A percentile compares a stretch with the other conserved stretches of the same genome.
Conservation (phyloP, 495 filamentous ascomycete genomes). For the Aspergillus nidulans region DNA sequence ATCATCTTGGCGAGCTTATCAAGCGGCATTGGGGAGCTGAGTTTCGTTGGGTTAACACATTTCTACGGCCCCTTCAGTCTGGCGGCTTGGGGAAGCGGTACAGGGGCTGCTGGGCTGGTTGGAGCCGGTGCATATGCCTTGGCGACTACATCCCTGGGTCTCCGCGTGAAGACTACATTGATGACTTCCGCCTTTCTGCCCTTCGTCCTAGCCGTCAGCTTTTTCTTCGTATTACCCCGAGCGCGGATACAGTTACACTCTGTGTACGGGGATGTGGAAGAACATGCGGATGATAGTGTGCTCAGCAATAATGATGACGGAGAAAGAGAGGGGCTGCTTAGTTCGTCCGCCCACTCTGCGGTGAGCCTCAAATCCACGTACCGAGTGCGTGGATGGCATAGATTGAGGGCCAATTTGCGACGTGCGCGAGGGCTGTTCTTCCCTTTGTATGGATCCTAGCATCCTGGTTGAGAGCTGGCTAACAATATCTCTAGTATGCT, state of each 20-base stretch:
- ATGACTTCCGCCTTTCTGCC: conserved; percentile 75
- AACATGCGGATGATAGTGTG: conserved; percentile 30
- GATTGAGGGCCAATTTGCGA: conserved; percentile 45
- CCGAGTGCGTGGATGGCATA: conserved; percentile 21
- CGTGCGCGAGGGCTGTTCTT: conserved; percentile 56
- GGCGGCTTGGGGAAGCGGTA: conserved; percentile 90
- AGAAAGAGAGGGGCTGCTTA: conserved; percentile 39
- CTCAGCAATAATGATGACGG: conserved; percentile 31
- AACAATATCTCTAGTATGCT: conserved; percentile 63
- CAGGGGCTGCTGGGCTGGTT: conserved; percentile 81
- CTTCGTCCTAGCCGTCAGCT: conserved; percentile 74
- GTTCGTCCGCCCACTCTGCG: conserved; percentile 22
- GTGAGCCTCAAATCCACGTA: conserved; percentile 21
- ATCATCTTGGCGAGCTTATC: conserved; percentile 81
- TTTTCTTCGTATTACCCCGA: conserved; percentile 73
- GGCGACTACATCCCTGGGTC: conserved; percentile 70
- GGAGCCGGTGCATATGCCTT: conserved; percentile 85
- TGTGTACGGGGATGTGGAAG: conserved; percentile 32
- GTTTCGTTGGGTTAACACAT: conserved; percentile 86
- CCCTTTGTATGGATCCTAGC: conserved; percentile 54
- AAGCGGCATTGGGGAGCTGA: conserved; percentile 81
- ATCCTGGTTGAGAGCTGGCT: conserved; percentile 8
- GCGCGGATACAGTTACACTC: conserved; percentile 48
- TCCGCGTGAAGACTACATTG: conserved; percentile 66
- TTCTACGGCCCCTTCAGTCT: conserved; percentile 89